Percentiles rank a stretch among this genome's conserved stretches.
Conservation (phyloP, 495 filamentous ascomycete species). For the Podospora pseudoanserina region DNA sequence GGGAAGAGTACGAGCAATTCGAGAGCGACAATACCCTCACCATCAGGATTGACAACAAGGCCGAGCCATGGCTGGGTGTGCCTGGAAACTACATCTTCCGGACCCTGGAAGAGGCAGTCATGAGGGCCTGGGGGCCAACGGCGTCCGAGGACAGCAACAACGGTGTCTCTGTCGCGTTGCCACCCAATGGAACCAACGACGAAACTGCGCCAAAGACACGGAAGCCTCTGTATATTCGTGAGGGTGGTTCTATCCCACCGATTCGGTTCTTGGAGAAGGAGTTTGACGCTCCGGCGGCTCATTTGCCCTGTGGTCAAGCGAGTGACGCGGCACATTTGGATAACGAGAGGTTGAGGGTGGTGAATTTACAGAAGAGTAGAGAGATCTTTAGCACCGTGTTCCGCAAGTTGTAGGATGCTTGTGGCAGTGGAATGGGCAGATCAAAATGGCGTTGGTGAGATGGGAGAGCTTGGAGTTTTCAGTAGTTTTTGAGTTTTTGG, state of each 20-base stretch:
- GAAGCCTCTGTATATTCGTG: conserved; percentile 83
- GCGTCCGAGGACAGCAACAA: conserved; percentile 3
- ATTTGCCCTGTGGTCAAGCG: conserved; percentile 91
- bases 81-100: conserved; percentile 86
- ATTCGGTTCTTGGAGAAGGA: conserved; percentile 95
- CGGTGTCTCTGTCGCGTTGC: conserved; percentile 5
- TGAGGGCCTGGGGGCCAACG: conserved; percentile 62
- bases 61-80: conserved; percentile 94
- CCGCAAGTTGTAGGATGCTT: conserved; percentile 33
- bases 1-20: conserved; percentile 66
- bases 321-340: conserved; percentile 93
- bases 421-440: background rate
- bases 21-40: conserved; percentile 76
- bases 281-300: conserved; percentile 86
- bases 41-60: conserved; percentile 82
- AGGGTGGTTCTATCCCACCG: conserved; percentile 90
- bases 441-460: background rate
- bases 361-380: conserved; percentile 85
- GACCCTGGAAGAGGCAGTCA: conserved; percentile 81
- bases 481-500: background rate
- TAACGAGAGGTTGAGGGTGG: conserved; percentile 82
- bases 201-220: conserved; percentile 31
- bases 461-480: background rate
- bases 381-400: conserved; percentile 91
- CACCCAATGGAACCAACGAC: conserved; percentile 18